Base-by-base conservation (phyloP, 164 flowering plant genomes). In the Berberis thunbergii region DNA sequence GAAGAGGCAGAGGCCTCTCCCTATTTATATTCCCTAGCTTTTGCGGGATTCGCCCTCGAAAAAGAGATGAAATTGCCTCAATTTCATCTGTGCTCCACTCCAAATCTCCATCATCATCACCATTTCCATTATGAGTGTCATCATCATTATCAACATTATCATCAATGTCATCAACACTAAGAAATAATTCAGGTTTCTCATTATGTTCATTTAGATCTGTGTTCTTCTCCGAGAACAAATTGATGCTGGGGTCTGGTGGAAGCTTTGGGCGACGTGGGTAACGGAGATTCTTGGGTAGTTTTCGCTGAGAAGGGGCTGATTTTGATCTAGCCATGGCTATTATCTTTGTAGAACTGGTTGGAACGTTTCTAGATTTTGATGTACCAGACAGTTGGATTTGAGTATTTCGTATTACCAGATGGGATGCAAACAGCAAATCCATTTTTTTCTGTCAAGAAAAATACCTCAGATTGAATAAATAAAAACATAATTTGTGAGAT, bases 51-150 rank as follows among this genome's bases (percentile, higher is more conserved):
- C 97, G 84, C 5, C 91, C 89, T 64, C 70, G 84, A 65, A 94
- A 94, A 66, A 90, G 87, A 12, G 98, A 87, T 3, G 92, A 80
- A 54, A 94, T 88, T 46, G 95, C 84, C 52, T 90, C 92, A 45
- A 88, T 64, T 71, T 90, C 97, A 63, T 87, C 95, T 69, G 73
- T 4, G 11, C 81, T 85, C 98, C 98, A 92, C 6, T 63, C 48
- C 48, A 62, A 53, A 61, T 64, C 72, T 9, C 56, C 69, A 1
- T 55, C 63, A 4, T 49, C 65, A 52, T 41, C 49, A 6, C 26
- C 40, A 2, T 61, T 64, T 4, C 8, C 63, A 9, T 60, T 62
- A 4, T 62, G 67, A 41, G 39, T 9, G 3, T 48, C 70, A 41
- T 54, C 61, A 26, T 54, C 68, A 1, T 9, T 46, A 40, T 57